phyloP scores from a whole-genome alignment of 1,284 basidiomycete genomes.

The Cryptococcus amylolentus region DNA sequence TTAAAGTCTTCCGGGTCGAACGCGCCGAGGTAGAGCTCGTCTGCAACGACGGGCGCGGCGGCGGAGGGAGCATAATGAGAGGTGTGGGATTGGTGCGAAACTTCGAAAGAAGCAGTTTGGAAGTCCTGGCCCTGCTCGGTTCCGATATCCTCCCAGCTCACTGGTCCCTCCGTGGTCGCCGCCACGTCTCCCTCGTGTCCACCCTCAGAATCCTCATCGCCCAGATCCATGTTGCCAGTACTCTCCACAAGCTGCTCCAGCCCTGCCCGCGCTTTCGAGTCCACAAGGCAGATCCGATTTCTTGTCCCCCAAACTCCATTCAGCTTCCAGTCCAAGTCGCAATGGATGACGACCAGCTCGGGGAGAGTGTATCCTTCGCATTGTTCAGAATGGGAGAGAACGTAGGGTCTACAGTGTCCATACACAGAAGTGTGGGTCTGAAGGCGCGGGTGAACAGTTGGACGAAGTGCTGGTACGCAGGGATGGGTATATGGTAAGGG shows the following conservation, averaged over 20 bases:
- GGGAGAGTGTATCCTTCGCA: not conserved
- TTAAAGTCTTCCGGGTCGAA: conserved; percentile 1
- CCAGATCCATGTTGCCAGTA: not conserved
- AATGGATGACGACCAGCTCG: not conserved
- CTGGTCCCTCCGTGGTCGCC: not conserved
- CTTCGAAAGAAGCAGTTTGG: not conserved
- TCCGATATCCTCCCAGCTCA: not conserved
- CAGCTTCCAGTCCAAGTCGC: not conserved
- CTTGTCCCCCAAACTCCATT: not conserved
- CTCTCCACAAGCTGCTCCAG: not conserved
- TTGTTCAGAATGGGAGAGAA: not conserved
- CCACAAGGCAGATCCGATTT: not conserved
- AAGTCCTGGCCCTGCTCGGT: not conserved
- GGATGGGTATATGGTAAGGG: not conserved
- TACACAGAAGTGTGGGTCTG: not conserved
- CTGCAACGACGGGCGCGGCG: not conserved
- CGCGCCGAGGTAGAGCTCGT: conserved; percentile 1
- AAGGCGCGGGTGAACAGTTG: not conserved
- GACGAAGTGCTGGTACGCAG: not conserved
- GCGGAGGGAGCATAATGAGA: not conserved
- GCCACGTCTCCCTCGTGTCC: not conserved
- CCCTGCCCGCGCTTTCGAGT: not conserved
- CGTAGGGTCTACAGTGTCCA: not conserved
- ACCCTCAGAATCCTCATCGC: not conserved
- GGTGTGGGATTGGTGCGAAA: not conserved